Conservation (phyloP, 2,329 filamentous ascomycete species). For the Neonectria coccinea region DNA sequence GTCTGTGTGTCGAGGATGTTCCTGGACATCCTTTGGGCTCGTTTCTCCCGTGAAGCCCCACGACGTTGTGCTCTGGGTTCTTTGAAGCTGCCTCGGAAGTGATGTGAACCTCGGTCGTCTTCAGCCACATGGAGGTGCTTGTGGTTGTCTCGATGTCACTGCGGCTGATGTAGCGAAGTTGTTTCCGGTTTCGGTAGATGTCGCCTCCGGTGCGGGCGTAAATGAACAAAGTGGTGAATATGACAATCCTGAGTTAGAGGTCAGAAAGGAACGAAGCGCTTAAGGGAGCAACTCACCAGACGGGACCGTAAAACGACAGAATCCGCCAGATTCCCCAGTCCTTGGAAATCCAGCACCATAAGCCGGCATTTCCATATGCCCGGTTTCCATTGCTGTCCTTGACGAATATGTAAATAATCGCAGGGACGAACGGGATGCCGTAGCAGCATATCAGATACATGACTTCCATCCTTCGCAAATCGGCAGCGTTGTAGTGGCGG, state of each 20-base stretch:
- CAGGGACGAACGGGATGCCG: constrained; percentile 18
- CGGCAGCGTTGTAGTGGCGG: constrained; percentile 70
- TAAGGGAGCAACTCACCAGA: constrained; percentile 9
- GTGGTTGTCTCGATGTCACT: constrained; percentile 11
- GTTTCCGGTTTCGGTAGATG: constrained; percentile 20
- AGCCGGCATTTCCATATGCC: constrained; percentile 15
- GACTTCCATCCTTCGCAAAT: constrained; percentile 60
- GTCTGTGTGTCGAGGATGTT: neutral
- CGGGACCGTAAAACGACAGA: constrained; percentile 19
- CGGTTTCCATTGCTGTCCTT: constrained; percentile 1
- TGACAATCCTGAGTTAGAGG: constrained; percentile 11
- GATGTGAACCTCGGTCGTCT: constrained; percentile 16
- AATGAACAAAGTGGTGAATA: constrained; percentile 18
- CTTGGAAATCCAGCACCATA: constrained; percentile 26
- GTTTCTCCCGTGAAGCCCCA: neutral
- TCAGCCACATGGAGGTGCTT: constrained; percentile 4
- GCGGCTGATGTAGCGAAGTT: constrained; percentile 17
- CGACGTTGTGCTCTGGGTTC: neutral
- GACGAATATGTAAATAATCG: constrained; percentile 10
- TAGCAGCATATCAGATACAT: constrained; percentile 22
- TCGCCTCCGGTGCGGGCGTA: constrained; percentile 20
- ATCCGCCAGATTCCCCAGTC: constrained; percentile 23
- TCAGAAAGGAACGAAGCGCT: neutral
- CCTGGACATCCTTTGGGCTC: neutral
- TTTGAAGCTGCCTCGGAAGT: constrained; percentile 7